Conservation (phyloP, 2,329 filamentous ascomycete species). For the Furcasterigmium sp. region DNA sequence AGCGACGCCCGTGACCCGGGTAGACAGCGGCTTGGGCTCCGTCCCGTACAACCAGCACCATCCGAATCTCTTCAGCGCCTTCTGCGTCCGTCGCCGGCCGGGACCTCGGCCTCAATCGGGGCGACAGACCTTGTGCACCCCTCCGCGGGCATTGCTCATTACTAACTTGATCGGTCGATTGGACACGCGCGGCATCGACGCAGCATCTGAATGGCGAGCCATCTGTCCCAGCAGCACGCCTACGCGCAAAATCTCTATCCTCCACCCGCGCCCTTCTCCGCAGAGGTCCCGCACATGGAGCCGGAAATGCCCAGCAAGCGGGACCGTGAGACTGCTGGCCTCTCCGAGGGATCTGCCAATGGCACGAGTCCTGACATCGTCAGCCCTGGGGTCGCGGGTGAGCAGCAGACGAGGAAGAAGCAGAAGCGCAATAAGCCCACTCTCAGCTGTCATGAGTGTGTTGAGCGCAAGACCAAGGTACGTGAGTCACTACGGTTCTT, state of each 20-base stretch:
- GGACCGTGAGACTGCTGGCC: background rate
- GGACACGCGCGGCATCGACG: too few species aligned
- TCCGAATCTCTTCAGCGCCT: background rate
- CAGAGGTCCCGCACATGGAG: background rate
- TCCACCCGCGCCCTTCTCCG: background rate
- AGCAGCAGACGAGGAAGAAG: constrained; percentile 55
- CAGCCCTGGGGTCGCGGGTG: constrained; percentile 5
- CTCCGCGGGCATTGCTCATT: too few species aligned
- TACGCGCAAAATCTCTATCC: constrained; percentile 1
- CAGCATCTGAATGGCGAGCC: too few species aligned
- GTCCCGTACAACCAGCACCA: background rate
- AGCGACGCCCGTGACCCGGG: background rate
- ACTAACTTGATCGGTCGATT: too few species aligned
- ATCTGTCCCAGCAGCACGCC: background rate
- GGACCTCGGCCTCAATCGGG: too few species aligned
- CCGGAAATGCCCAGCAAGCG: background rate
- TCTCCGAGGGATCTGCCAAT: constrained; percentile 4
- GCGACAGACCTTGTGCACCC: too few species aligned
- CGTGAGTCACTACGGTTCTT: background rate
- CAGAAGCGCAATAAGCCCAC: constrained; percentile 84
- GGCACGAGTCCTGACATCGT: constrained; percentile 6
- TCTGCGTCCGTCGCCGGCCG: too few species aligned
- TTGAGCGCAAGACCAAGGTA: constrained; percentile 78
- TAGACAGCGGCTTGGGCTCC: too few species aligned
- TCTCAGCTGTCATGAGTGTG: constrained; percentile 72